Evolutionary conservation across 2,329 filamentous ascomycete species (phyloP), one percentile per base, ranked within the genome.

Genomic region (Cladosporium sp.): DNA sequence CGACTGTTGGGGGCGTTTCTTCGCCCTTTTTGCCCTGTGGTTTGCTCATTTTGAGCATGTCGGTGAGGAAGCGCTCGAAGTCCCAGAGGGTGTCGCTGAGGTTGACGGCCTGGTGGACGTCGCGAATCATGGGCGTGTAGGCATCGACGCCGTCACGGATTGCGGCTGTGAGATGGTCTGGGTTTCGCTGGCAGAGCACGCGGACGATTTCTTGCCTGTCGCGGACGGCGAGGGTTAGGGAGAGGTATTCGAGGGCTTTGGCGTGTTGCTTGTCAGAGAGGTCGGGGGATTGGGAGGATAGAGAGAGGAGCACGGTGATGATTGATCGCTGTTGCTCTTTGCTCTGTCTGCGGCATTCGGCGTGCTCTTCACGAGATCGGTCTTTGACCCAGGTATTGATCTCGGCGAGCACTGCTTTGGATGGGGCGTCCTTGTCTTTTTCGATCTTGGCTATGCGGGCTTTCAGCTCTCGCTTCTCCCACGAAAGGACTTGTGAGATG

Each of bases 91-190:
- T 90, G 46, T 87, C 87, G 37, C 86, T 86, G 6, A 94, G 82
- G 72, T 93, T 89, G 28, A 93, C 84, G 2, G 85, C 85, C 63
- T 90, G 85, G 74, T 94, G 91, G 7, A 93, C 81, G 3, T 83
- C 80, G 26, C 91, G 84, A 65, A 95, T 91, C 66, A 93, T 87
- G 0, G 90, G 90, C 62, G 93, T 91, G 69, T 91, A 91, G 1
- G 89, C 88, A 0, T 83, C 80, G 6, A 93, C 85, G 0, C 83
- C 77, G 65, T 92, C 89, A 33, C 85, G 84, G 57, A 93, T 79
- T 0, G 86, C 83, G 10, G 86, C 83, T 0, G 91, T 93, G n/a
- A 93, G 82, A 11, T 90, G 82, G 71, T 94, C 91, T 0, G 91
- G 91, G 28, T 83, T 86, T 55, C 86, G 83, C 16, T 86, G 85